Evolutionary conservation across 2,329 filamentous ascomycete genomes (phyloP).

Genomic region (Didymella sp.): DNA sequence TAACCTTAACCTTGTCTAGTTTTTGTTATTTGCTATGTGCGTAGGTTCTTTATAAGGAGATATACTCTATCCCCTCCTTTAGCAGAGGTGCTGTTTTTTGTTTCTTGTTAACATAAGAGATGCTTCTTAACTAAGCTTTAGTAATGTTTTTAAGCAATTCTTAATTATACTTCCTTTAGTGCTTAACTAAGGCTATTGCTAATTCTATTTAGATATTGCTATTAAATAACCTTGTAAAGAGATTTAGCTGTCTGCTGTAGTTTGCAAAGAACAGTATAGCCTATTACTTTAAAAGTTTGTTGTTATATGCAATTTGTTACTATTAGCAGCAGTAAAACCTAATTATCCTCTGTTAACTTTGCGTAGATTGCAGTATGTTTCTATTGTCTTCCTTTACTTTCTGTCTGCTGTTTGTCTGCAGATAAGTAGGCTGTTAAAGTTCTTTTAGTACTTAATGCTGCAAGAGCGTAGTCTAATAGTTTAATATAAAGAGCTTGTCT

Average conservation of each 20-base stretch:
- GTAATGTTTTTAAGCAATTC: conserved; percentile 2
- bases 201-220: background rate
- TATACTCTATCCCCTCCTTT: background rate
- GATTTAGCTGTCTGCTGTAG: background rate
- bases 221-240: background rate
- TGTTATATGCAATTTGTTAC: too few species aligned
- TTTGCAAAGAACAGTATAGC: background rate
- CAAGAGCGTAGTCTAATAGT: too few species aligned
- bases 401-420: too few species aligned
- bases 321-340: too few species aligned
- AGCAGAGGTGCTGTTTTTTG: background rate
- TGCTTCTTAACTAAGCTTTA: conserved; percentile 2
- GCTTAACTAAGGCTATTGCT: background rate
- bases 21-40: conserved; percentile 1
- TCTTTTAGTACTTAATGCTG: too few species aligned
- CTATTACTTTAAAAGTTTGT: too few species aligned
- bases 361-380: too few species aligned
- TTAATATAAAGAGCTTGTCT: too few species aligned
- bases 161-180: background rate
- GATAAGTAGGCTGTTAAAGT: too few species aligned
- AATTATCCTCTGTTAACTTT: too few species aligned
- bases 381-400: too few species aligned
- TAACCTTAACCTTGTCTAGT: background rate
- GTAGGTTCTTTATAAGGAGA: background rate
- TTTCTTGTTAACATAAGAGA: background rate